Conservation (phyloP, 164 flowering plant genomes). For the Annona cherimola region DNA sequence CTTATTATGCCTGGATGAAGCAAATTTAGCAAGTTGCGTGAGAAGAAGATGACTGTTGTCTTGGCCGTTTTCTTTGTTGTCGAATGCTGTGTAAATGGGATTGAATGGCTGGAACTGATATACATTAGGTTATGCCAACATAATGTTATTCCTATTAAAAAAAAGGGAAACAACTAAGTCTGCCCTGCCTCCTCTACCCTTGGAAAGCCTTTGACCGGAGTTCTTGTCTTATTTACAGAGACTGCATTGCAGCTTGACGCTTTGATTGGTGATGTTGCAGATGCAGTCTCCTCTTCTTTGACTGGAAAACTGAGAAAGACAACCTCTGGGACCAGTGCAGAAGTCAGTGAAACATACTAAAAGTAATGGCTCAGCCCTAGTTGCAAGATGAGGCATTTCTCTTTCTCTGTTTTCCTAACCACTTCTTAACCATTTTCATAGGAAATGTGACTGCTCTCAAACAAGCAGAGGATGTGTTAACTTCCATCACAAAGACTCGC, state of each 20-base stretch:
- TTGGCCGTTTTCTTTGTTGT: no score
- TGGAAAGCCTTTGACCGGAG: background rate
- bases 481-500: slow-evolving; percentile 44
- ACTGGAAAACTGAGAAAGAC: slow-evolving; percentile 43
- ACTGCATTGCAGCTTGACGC: slow-evolving; percentile 77
- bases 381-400: background rate
- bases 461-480: slow-evolving; percentile 55
- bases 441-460: slow-evolving; percentile 58
- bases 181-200: no score
- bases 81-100: background rate
- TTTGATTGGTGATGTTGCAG: slow-evolving; percentile 92
- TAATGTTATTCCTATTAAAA: no score
- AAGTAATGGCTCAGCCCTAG: background rate
- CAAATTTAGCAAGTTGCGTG: no score
- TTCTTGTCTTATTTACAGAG: slow-evolving; percentile 40
- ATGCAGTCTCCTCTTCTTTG: slow-evolving; percentile 74
- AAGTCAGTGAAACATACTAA: slow-evolving; percentile 50
- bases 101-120: background rate
- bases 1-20: no score
- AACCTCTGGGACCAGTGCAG: slow-evolving; percentile 31
- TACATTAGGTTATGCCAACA: no score
- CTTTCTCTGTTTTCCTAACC: slow-evolving; percentile 1
- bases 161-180: no score
- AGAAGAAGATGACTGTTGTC: no score
- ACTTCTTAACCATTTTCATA: slow-evolving; percentile 21